phyloP scores from a whole-genome alignment of 2,329 filamentous ascomycete genomes.

The Diaporthe helianthi region DNA sequence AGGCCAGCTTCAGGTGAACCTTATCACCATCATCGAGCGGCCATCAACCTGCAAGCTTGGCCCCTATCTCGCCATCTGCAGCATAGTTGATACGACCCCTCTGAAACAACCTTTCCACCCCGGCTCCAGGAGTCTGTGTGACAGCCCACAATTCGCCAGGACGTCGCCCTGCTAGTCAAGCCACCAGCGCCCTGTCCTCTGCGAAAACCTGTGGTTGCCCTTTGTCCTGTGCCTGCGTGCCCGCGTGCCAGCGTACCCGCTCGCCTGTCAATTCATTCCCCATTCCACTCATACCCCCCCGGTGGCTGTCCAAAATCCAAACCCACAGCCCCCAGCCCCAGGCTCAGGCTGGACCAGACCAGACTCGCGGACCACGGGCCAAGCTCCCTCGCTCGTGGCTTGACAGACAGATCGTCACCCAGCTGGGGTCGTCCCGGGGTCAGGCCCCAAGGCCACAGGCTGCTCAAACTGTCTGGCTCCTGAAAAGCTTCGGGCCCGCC shows the following conservation, averaged over 20 bases:
- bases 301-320: background rate
- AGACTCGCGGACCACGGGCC: slow-evolving; percentile 19
- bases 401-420: slow-evolving; percentile 22
- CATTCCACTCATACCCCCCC: background rate
- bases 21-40: slow-evolving; percentile 27
- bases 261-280: slow-evolving; percentile 5
- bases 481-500: slow-evolving; percentile 27
- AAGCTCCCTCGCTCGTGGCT: slow-evolving; percentile 22
- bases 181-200: slow-evolving; percentile 15
- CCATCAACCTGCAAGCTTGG: slow-evolving; percentile 36
- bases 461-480: slow-evolving; percentile 26
- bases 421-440: slow-evolving; percentile 26
- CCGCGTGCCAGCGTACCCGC: background rate
- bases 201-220: background rate
- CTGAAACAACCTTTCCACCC: slow-evolving; percentile 43
- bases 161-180: slow-evolving; percentile 18
- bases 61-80: slow-evolving; percentile 37
- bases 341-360: background rate
- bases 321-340: background rate
- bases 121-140: slow-evolving; percentile 37
- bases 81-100: slow-evolving; percentile 45
- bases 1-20: slow-evolving; percentile 27
- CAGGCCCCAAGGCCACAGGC: slow-evolving; percentile 16
- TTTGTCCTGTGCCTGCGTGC: slow-evolving; percentile 4
- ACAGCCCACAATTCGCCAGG: slow-evolving; percentile 33